A percentile compares a stretch with the other conserved stretches of the same genome.
phyloP scores from a whole-genome alignment of 148 eudicot species.

The Cornus kousa region DNA sequence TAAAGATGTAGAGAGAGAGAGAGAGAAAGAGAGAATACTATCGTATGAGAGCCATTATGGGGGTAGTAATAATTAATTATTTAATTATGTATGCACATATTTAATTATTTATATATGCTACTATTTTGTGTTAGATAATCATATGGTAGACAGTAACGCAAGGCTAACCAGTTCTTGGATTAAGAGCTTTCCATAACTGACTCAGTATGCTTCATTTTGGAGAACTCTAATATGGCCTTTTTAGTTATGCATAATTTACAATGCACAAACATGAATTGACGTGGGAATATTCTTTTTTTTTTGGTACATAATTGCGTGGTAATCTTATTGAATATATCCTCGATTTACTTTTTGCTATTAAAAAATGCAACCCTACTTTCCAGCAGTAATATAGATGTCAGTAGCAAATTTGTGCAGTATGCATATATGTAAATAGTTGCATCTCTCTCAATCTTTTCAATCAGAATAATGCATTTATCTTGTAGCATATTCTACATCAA shows the following conservation, averaged over 20 bases:
- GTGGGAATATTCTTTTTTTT: background rate
- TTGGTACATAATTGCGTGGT: background rate
- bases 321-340: background rate
- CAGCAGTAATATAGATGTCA: background rate
- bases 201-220: background rate
- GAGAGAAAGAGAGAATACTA: no score
- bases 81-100: no score
- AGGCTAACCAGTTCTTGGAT: background rate
- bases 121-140: background rate
- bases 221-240: background rate
- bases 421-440: background rate
- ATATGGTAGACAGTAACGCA: background rate
- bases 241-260: background rate
- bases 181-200: background rate
- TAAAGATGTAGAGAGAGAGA: no score
- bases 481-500: background rate
- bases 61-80: no score
- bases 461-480: background rate
- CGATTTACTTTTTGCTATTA: background rate
- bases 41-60: background rate
- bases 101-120: no score
- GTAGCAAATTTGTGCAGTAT: background rate
- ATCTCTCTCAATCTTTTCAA: background rate
- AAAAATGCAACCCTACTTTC: background rate
- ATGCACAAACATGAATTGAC: background rate